Evolutionary conservation across 148 eudicot genomes (phyloP), one percentile per base, ranked within the genome.

Genomic region (Simmondsia chinensis): DNA sequence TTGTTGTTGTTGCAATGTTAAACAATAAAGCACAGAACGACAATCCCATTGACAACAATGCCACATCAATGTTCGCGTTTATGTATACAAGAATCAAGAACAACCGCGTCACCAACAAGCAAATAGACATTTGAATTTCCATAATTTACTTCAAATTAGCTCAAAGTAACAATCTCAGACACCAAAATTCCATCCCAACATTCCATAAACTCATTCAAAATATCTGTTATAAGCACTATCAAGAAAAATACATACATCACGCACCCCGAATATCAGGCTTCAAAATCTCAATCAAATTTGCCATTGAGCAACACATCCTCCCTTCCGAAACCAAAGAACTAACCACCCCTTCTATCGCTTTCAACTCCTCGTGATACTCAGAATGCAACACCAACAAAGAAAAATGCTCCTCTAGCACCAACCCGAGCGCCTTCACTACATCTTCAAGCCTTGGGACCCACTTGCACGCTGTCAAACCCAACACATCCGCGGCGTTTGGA

Each of bases 381-480:
- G 75, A 48, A 61, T 76, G 82, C 76, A 89, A 67, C 21, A 81
- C 88, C 69, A 89, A 49, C 2, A 69, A 65, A n/a, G 84, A 78
- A 49, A 89, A 89, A 65, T 82, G 84, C 72, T 84, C 97, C 35
- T 89, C 97, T 43, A 89, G 48, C 36, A 79, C 73, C 51, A 79
- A 48, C 3, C 88, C 79, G 45, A 81, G 60, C 54, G 70, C 70
- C 57, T 65, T 76, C 11, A 65, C 73, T 28, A 84, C 65, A 36
- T 39, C 50, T 41, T 71, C 94, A 15, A 84, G 53, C 9, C 54
- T 54, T 0, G 95, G 97, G 8, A 89, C 74, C 76, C 82, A 89
- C 13, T 63, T 54, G 38, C 78, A 68, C 33, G 61, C 56, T 36
- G 58, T 63, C 75, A 84, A 48, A 14, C 82, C 80, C 49, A 75